Conservation (phyloP, 352 stramenopile genomes). For the Heterotrichella gracilis region DNA sequence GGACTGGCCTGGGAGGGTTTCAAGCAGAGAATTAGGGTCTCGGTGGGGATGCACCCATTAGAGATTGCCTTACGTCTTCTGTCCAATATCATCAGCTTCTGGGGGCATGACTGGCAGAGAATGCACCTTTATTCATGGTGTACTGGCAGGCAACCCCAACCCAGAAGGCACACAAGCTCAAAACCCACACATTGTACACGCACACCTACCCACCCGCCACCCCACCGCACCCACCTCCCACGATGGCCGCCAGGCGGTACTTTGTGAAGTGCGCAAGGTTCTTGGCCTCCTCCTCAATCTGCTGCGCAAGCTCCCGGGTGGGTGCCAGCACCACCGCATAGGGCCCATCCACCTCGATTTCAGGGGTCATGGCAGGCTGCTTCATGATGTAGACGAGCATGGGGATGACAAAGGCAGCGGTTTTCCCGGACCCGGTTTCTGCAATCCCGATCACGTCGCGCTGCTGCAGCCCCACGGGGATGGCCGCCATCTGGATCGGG, state of each 20-base stretch:
- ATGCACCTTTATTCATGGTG: too few species aligned
- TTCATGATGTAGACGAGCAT: conserved; percentile 65
- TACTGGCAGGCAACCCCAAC: too few species aligned
- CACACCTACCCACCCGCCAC: background rate
- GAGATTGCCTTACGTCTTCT: too few species aligned
- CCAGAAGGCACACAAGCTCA: too few species aligned
- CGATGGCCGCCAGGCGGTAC: conserved; percentile 27
- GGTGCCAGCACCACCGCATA: conserved; percentile 86
- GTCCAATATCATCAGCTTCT: too few species aligned
- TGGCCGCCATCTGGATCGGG: conserved; percentile 84
- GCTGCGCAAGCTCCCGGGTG: conserved; percentile 76
- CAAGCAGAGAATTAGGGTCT: too few species aligned
- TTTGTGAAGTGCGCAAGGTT: conserved; percentile 49
- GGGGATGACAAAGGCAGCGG: conserved; percentile 78
- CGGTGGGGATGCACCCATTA: too few species aligned
- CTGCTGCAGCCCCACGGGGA: conserved; percentile 68
- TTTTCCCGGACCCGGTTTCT: conserved; percentile 92
- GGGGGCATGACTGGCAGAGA: too few species aligned
- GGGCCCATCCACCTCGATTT: conserved; percentile 54
- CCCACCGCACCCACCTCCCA: conserved; percentile 50
- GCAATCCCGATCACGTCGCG: conserved; percentile 93
- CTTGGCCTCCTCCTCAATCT: conserved; percentile 71
- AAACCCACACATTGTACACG: conserved; percentile 15
- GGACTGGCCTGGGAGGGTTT: too few species aligned
- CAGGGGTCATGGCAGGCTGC: conserved; percentile 42